These are phyloP conservation scores for Podochytrium sp. DNA, from an alignment of 192 early-diverging fungal genomes.

Conservation along the genomic window DNA sequence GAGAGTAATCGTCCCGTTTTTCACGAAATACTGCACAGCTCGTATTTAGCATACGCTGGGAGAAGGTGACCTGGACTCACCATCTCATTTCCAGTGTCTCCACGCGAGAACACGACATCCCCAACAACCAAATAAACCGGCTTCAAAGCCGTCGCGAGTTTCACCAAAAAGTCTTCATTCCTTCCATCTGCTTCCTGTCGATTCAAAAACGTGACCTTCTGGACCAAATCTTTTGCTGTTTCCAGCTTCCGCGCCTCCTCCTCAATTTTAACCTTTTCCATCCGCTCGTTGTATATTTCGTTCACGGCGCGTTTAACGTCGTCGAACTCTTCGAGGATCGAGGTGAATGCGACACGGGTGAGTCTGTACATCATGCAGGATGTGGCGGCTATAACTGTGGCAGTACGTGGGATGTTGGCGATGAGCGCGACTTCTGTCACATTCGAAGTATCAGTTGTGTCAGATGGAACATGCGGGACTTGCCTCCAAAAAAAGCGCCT, in stretches of 20 bases:
- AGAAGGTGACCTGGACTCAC: background rate
- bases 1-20: slow-evolving; percentile 43
- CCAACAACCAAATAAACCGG: slow-evolving; percentile 41
- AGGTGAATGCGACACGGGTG: background rate
- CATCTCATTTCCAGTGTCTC: slow-evolving; percentile 17
- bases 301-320: slow-evolving; percentile 30
- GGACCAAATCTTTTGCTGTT: slow-evolving; percentile 34
- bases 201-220: slow-evolving; percentile 47
- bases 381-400: slow-evolving; percentile 24
- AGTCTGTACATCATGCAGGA: slow-evolving; percentile 21
- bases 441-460: background rate
- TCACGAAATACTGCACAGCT: slow-evolving; percentile 42
- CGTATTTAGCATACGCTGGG: background rate
- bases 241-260: slow-evolving; percentile 24
- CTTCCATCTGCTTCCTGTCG: slow-evolving; percentile 40
- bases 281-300: slow-evolving; percentile 44
- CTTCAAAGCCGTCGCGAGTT: slow-evolving; percentile 37
- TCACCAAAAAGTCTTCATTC: slow-evolving; percentile 43
- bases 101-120: slow-evolving; percentile 46
- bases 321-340: slow-evolving; percentile 37
- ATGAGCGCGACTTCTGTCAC: slow-evolving; percentile 14
- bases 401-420: slow-evolving; percentile 35
- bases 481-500: slow-evolving; percentile 22
- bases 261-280: slow-evolving; percentile 41
- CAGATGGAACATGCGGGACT: no score